phyloP scores from a whole-genome alignment of 2,329 filamentous ascomycete species.

The Diatrype stigma region DNA sequence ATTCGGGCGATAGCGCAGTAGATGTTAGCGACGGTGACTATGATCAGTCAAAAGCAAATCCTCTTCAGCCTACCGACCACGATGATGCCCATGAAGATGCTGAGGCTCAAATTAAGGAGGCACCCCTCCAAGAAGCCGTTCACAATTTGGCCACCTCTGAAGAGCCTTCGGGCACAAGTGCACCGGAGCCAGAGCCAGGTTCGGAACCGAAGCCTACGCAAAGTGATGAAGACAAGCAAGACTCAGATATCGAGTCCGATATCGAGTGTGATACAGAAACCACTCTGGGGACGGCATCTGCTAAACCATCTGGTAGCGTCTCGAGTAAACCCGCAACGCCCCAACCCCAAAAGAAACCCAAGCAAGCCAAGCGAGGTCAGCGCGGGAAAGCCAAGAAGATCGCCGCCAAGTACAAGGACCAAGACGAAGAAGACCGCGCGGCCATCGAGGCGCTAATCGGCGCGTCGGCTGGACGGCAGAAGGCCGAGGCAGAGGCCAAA shows the following conservation, averaged over 20 bases:
- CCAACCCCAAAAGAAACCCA: constrained; percentile 37
- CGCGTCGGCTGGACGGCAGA: constrained; percentile 61
- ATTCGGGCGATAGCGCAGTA: constrained; percentile 28
- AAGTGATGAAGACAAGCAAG: constrained; percentile 30
- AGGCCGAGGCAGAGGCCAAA: constrained; percentile 63
- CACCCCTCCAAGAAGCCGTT: constrained; percentile 19
- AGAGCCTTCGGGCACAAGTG: background rate
- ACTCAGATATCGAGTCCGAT: constrained; percentile 18
- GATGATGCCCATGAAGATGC: constrained; percentile 24
- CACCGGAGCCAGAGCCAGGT: constrained; percentile 13
- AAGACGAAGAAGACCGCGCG: constrained; percentile 88
- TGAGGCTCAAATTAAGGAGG: constrained; percentile 11
- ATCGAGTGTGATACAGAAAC: constrained; percentile 12
- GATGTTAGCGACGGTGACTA: constrained; percentile 24
- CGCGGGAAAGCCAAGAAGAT: constrained; percentile 81
- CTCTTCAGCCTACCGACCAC: constrained; percentile 27
- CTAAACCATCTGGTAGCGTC: constrained; percentile 28
- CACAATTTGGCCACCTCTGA: constrained; percentile 14
- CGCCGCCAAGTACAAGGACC: constrained; percentile 83
- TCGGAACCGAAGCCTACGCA: constrained; percentile 18
- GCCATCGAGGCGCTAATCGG: constrained; percentile 86
- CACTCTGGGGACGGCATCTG: constrained; percentile 22
- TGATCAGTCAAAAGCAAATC: constrained; percentile 26
- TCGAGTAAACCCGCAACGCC: constrained; percentile 17
- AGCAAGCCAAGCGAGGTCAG: constrained; percentile 65